These are phyloP conservation scores for Schwanniomyces polymorphus DNA, from an alignment of 805 yeast genomes.

Conservation along the genomic window DNA sequence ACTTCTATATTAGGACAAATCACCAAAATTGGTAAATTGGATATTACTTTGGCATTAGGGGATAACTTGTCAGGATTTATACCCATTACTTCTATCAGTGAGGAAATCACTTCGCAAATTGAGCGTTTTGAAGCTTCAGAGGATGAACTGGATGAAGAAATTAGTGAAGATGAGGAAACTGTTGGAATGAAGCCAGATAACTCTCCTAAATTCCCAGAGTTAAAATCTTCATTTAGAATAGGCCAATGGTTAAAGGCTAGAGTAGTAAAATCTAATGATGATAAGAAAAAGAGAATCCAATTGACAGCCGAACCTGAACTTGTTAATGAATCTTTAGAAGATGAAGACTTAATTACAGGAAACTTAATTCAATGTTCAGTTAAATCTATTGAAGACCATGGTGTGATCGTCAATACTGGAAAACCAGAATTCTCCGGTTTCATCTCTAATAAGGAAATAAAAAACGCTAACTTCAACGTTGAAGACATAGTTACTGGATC, in stretches of 20 bases:
- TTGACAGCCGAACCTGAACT: constrained; percentile 71
- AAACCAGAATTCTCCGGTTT: constrained; percentile 61
- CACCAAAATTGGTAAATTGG: constrained; percentile 56
- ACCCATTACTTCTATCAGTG: constrained; percentile 71
- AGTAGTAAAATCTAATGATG: constrained; percentile 57
- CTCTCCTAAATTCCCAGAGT: constrained; percentile 52
- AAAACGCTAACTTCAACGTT: constrained; percentile 32
- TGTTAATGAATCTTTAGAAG: constrained; percentile 61
- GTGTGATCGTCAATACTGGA: constrained; percentile 76
- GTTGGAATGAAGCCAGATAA: constrained; percentile 17
- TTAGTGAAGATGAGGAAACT: constrained; percentile 20
- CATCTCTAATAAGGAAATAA: constrained; percentile 67
- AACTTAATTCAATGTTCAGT: constrained; percentile 74
- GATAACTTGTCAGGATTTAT: constrained; percentile 80
- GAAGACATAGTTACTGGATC: constrained; percentile 56
- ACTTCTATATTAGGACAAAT: constrained; percentile 78
- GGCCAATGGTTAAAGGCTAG: constrained; percentile 90
- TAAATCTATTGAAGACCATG: constrained; percentile 87
- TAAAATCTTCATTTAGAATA: constrained; percentile 52
- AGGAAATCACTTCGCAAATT: constrained; percentile 54
- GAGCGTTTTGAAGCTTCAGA: constrained; percentile 53
- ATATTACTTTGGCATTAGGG: constrained; percentile 70
- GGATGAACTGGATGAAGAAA: constrained; percentile 31
- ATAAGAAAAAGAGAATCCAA: constrained; percentile 61
- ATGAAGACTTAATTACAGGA: constrained; percentile 65